Base-by-base conservation (phyloP, 768 basidiomycete genomes). In the Pleurotus citrinopileatus region DNA sequence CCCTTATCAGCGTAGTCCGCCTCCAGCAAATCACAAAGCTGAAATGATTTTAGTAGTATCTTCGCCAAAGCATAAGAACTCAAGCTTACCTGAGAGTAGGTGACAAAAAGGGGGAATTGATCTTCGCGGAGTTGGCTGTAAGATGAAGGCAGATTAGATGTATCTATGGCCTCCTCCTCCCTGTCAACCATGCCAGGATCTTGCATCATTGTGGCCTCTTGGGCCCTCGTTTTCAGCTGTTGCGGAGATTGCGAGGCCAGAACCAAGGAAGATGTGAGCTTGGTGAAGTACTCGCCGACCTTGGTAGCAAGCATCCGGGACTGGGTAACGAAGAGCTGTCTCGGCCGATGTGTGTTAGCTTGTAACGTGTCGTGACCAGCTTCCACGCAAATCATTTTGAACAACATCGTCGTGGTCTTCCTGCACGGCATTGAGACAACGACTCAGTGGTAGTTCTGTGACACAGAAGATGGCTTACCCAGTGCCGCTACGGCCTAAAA, bases 351-450 rank as follows among this genome's bases (percentile, higher is more conserved):
- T 34, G 72, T 64, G 2, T 65, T 56, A 15, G 63, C 68, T 8
- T 64, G 65, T 20, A 69, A 65, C 22, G 71, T 55, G 34, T 77
- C 65, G 67, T 77, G 84, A 2, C 79, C 73, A n/a, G 77, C 69
- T 58, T 89, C 83, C 5, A 87, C 80, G 1, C 79, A 77, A 1
- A 89, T 72, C 78, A 90, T 89, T 64, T 87, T 89, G 71, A 84
- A 86, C 1, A 90, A 69, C 77, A 90, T 87, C 0, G 86, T 84
- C 0, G 88, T 89, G 0, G 86, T 89, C 74, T 89, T 89, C 0
- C 87, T 87, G 58, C 12, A 46, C 43, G n/a, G 38, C 17, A 1
- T 7, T 20, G 32, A 42, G 8, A 29, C 2, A n/a, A n/a, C n/a
- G n/a, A n/a, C 4, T 38, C 5, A 43, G 53, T 43, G 2, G 34